These are phyloP conservation scores for Volvox carteri DNA, from an alignment of 163 green algal species.

Conservation along the genomic window DNA sequence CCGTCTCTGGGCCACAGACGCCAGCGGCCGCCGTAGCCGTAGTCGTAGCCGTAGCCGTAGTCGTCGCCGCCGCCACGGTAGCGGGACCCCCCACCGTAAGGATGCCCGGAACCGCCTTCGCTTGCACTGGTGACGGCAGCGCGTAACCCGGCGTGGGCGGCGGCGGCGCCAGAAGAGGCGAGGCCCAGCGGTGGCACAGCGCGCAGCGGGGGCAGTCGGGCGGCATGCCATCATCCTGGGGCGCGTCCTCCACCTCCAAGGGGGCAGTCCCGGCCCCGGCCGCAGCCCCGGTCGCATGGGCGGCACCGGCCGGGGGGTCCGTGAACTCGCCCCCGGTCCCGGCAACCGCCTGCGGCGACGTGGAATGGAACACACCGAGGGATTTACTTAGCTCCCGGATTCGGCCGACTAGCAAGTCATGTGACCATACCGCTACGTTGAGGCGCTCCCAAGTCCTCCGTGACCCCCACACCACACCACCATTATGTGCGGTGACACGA, in stretches of 20 bases:
- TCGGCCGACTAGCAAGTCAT: too few relatives aligned
- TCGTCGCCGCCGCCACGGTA: not conserved
- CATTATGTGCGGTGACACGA: too few relatives aligned
- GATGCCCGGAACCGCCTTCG: not conserved
- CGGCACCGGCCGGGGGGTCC: not conserved
- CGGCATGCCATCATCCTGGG: conserved; percentile 26
- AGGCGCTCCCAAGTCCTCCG: too few relatives aligned
- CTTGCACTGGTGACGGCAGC: not conserved
- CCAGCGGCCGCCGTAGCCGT: too few relatives aligned
- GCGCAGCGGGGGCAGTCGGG: conserved; percentile 44
- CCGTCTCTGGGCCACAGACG: too few relatives aligned
- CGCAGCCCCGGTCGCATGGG: too few relatives aligned
- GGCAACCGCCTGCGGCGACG: not conserved
- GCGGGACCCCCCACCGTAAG: too few relatives aligned
- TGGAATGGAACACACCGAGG: too few relatives aligned
- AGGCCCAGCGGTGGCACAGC: conserved; percentile 28
- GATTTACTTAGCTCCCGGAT: too few relatives aligned
- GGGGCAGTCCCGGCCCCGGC: not conserved
- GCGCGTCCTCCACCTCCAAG: not conserved
- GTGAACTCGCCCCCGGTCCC: not conserved
- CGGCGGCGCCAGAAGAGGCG: conserved; percentile 32
- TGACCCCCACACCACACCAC: too few relatives aligned
- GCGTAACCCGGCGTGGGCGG: not conserved
- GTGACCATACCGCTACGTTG: too few relatives aligned
- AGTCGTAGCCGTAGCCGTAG: too few relatives aligned